Conservation (phyloP, 2,329 filamentous ascomycete species). For the Dactylonectria estremocensis region DNA sequence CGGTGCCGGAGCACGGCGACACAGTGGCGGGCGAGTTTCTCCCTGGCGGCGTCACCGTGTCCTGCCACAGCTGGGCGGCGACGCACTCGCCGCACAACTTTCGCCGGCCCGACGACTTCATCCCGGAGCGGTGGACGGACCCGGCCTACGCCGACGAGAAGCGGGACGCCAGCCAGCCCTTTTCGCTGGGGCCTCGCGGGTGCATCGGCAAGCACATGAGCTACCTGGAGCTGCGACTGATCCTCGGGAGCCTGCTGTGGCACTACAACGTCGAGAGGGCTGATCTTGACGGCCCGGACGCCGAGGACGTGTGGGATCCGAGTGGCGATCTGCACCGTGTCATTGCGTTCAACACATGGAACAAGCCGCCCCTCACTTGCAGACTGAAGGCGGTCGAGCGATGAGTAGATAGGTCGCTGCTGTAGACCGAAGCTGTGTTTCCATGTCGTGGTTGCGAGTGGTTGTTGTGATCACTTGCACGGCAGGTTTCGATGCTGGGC, state of each 20-base stretch:
- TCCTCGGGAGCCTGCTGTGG: slow-evolving; percentile 63
- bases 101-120: slow-evolving; percentile 59
- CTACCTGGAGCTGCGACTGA: slow-evolving; percentile 65
- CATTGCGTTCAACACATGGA: slow-evolving; percentile 49
- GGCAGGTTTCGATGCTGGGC: too few species aligned
- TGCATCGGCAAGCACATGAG: slow-evolving; percentile 67
- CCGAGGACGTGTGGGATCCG: slow-evolving; percentile 47
- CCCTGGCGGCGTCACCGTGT: slow-evolving; percentile 22
- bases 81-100: slow-evolving; percentile 61
- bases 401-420: not conserved
- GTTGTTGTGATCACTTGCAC: too few species aligned
- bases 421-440: not conserved
- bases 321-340: slow-evolving; percentile 39
- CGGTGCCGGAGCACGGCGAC: slow-evolving; percentile 47
- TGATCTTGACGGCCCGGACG: slow-evolving; percentile 36
- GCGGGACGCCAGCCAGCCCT: slow-evolving; percentile 62
- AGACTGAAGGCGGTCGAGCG: slow-evolving; percentile 24
- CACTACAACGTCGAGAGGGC: slow-evolving; percentile 61
- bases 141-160: slow-evolving; percentile 58
- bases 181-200: slow-evolving; percentile 64
- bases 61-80: slow-evolving; percentile 53
- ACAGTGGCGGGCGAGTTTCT: slow-evolving; percentile 23
- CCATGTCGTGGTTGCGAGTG: not conserved
- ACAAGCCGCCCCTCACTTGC: slow-evolving; percentile 47
- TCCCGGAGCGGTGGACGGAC: slow-evolving; percentile 64